Conservation (phyloP, 2,329 filamentous ascomycete genomes). For the Chaetomium sp. region DNA sequence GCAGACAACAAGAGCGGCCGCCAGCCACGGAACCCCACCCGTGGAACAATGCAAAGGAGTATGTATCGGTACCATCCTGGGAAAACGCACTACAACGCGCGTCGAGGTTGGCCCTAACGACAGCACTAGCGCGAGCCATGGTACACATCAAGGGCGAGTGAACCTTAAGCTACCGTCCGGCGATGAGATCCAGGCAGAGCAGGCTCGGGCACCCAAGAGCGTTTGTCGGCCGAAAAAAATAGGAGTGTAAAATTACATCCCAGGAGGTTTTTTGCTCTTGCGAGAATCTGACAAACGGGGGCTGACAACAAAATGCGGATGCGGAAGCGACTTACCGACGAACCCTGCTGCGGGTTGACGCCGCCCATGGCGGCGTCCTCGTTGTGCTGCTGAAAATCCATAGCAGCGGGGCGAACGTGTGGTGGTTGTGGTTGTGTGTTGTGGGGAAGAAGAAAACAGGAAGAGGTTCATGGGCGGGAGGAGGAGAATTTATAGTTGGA, state of each 20-base stretch:
- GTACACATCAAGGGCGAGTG: not conserved
- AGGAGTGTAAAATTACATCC: not conserved
- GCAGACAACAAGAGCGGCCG: not conserved
- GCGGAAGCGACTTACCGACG: conserved; percentile 1
- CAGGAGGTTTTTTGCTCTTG: conserved; percentile 3
- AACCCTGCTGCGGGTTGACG: not conserved
- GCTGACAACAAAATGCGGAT: not conserved
- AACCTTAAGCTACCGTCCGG: not conserved
- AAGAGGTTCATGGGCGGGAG: not conserved
- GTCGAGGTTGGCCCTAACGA: not conserved
- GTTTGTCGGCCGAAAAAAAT: conserved; percentile 1
- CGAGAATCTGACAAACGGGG: conserved; percentile 1
- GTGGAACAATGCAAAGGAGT: not conserved
- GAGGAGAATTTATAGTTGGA: not conserved
- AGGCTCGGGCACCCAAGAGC: not conserved
- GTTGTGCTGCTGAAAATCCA: not conserved
- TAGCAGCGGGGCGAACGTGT: not conserved
- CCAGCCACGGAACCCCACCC: not conserved
- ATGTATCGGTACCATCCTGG: not conserved
- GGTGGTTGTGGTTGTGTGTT: not conserved
- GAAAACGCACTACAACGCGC: conserved; percentile 4
- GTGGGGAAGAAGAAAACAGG: not conserved
- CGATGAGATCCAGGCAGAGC: not conserved
- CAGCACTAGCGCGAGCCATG: conserved; percentile 1
- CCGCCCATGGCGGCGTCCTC: not conserved